Evolutionary conservation across 2,329 filamentous ascomycete genomes (phyloP).

Genomic region (Fusarium veterinarium): DNA sequence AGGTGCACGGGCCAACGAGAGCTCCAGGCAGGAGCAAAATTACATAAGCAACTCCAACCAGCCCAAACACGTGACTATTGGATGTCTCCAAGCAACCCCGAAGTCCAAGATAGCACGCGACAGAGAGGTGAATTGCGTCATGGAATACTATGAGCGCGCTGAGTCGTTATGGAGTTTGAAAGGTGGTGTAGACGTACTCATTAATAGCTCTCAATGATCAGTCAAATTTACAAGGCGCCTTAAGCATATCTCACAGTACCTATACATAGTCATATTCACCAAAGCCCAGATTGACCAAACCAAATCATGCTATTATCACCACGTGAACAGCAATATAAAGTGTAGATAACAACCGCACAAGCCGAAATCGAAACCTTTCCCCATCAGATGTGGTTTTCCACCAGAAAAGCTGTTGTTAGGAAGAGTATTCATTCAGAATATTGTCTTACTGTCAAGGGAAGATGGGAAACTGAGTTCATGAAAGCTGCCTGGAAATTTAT

Average conservation of each 20-base stretch:
- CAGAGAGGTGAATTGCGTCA: slow-evolving; percentile 1
- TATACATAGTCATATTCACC: too few species aligned
- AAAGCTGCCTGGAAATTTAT: neutral
- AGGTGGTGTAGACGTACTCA: neutral
- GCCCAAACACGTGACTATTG: slow-evolving; percentile 12
- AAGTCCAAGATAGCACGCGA: slow-evolving; percentile 1
- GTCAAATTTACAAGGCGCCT: neutral
- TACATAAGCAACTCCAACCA: slow-evolving; percentile 27
- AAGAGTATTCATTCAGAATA: neutral
- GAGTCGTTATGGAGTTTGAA: neutral
- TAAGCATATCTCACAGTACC: neutral
- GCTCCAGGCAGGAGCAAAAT: slow-evolving; percentile 40
- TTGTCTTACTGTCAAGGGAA: neutral
- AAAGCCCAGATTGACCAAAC: neutral
- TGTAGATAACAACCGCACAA: neutral
- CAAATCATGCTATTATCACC: neutral
- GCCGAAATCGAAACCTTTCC: neutral
- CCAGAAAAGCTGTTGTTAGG: neutral
- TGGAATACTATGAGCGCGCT: neutral
- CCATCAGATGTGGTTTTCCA: neutral
- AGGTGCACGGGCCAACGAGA: slow-evolving; percentile 43
- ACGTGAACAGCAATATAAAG: neutral
- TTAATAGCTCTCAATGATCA: too few species aligned
- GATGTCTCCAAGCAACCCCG: neutral
- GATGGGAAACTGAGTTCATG: neutral